Percentiles rank a stretch among this genome's conserved stretches.
These are phyloP conservation scores for Trametes versicolor DNA, from an alignment of 1,284 basidiomycete species.

Conservation along the genomic window DNA sequence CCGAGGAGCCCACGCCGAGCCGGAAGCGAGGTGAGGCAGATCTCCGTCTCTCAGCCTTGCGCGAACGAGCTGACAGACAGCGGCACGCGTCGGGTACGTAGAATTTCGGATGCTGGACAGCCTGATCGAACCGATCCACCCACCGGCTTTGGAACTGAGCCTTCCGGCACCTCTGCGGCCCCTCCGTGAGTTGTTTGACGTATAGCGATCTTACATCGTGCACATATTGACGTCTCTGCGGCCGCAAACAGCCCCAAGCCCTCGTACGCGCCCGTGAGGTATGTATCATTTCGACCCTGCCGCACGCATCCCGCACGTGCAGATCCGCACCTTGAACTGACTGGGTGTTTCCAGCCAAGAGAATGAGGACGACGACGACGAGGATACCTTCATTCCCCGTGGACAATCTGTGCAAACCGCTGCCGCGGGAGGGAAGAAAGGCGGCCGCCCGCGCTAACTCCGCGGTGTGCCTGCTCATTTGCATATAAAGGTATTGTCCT, in stretches of 20 bases:
- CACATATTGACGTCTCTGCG: neutral
- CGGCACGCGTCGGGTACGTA: neutral
- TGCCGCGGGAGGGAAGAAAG: slow-evolving; percentile 24
- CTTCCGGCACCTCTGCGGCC: neutral
- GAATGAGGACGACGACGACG: slow-evolving; percentile 22
- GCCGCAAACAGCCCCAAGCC: neutral
- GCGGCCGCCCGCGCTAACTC: slow-evolving; percentile 21
- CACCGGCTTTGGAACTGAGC: neutral
- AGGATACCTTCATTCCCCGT: slow-evolving; percentile 24
- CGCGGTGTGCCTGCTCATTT: neutral
- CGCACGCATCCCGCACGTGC: neutral
- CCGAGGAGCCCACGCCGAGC: slow-evolving; percentile 4
- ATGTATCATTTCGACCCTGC: neutral
- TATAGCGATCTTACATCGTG: neutral
- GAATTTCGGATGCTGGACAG: neutral
- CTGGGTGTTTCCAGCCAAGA: neutral
- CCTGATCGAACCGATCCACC: neutral
- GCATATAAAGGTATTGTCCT: neutral
- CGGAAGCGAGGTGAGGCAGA: slow-evolving; percentile 13
- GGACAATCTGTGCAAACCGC: slow-evolving; percentile 20
- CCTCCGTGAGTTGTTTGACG: neutral
- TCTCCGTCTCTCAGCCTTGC: neutral
- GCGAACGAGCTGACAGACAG: neutral
- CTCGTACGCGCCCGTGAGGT: neutral
- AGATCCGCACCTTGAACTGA: neutral